Evolutionary conservation across 345 rosid genomes (phyloP).

Genomic region (Sonneratia alba): DNA sequence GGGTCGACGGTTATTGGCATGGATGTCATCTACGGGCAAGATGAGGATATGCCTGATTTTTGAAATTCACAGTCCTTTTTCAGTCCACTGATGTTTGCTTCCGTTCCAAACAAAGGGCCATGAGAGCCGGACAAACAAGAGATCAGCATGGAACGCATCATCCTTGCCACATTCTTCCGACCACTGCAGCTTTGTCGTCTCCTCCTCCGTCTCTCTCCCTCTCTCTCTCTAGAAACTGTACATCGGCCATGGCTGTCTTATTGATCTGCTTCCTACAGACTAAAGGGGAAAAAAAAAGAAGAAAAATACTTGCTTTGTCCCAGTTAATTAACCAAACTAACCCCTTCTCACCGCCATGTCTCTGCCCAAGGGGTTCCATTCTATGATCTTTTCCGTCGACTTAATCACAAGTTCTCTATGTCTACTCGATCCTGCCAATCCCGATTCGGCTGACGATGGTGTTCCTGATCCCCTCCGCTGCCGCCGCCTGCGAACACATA

Average conservation of each 20-base stretch:
- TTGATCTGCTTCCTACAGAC: not conserved
- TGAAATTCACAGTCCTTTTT: not conserved
- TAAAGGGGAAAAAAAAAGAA: not conserved
- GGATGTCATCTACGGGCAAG: too few relatives aligned
- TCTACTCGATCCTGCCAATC: slow-evolving; percentile 44
- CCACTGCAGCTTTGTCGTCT: not conserved
- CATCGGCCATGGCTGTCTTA: not conserved
- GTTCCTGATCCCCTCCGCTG: slow-evolving; percentile 56
- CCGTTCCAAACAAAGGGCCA: not conserved
- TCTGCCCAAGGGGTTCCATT: not conserved
- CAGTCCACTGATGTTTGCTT: not conserved
- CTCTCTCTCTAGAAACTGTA: not conserved
- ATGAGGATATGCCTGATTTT: not conserved
- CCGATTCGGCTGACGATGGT: slow-evolving; percentile 45
- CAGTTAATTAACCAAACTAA: not conserved
- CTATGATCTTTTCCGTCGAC: not conserved
- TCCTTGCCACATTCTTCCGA: not conserved
- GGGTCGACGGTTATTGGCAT: too few relatives aligned
- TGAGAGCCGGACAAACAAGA: not conserved
- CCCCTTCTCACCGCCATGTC: not conserved
- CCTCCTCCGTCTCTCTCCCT: not conserved
- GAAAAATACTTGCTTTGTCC: not conserved
- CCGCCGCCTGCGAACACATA: slow-evolving; percentile 43
- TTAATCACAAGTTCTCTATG: not conserved
- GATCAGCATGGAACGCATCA: not conserved